Conservation (phyloP, 768 basidiomycete species). For the Lyophyllum shimeji region DNA sequence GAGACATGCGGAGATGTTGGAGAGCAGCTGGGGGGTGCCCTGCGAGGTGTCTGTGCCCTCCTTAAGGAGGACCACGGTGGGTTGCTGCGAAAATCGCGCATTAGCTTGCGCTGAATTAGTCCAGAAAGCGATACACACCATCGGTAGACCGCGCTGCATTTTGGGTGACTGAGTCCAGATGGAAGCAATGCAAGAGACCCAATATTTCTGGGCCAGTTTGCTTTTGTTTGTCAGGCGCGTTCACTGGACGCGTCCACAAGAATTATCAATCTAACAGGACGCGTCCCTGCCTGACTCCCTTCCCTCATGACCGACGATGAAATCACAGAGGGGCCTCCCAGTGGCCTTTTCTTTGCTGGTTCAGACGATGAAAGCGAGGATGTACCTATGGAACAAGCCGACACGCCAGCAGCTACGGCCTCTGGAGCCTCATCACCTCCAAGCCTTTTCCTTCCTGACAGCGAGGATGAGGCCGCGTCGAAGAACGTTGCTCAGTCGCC, state of each 20-base stretch:
- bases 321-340: conserved; percentile 29
- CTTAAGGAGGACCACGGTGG: conserved; percentile 92
- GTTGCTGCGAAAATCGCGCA: conserved; percentile 64
- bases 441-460: conserved; percentile 34
- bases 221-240: conserved; percentile 36
- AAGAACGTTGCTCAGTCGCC: conserved; percentile 5
- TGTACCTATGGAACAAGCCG: conserved; percentile 13
- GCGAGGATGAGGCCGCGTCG: conserved; percentile 30
- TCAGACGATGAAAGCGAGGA: conserved; percentile 52
- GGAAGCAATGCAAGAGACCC: conserved; percentile 19
- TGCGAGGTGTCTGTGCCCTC: conserved; percentile 97
- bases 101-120: neutral
- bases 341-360: conserved; percentile 57
- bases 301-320: conserved; percentile 26
- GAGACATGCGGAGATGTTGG: conserved; percentile 95
- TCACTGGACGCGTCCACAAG: conserved; percentile 30
- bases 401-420: conserved; percentile 14
- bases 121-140: conserved; percentile 45
- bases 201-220: conserved; percentile 34
- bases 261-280: conserved; percentile 18
- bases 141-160: conserved; percentile 85
- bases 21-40: conserved; percentile 88
- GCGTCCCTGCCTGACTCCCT: conserved; percentile 18
- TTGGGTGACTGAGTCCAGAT: conserved; percentile 32
- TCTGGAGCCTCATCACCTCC: conserved; percentile 18